Evolutionary conservation across 495 filamentous ascomycete species (phyloP).

Genomic region (Aspergillus kassunensis): DNA sequence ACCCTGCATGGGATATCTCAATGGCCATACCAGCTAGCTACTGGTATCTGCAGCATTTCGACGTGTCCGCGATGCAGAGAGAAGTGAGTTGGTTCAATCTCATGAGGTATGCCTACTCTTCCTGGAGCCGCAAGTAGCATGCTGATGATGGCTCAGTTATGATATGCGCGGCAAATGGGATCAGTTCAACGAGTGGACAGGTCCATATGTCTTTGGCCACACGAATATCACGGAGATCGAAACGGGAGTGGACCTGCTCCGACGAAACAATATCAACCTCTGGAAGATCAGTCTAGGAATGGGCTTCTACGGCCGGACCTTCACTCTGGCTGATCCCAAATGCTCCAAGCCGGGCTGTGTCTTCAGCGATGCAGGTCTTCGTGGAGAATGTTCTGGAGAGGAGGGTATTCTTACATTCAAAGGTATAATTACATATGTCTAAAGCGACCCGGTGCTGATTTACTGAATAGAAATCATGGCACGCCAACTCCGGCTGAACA

Average conservation of each 20-base stretch:
- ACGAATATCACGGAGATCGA: conserved; percentile 6
- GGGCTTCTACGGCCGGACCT: conserved; percentile 3
- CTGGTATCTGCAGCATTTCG: conserved; percentile 51
- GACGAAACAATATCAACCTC: neutral
- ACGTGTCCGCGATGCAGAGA: conserved; percentile 29
- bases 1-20: conserved; percentile 22
- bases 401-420: neutral
- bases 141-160: conserved; percentile 21
- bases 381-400: neutral
- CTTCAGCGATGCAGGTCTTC: neutral
- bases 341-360: neutral
- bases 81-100: conserved; percentile 49
- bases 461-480: neutral
- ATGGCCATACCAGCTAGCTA: conserved; percentile 43
- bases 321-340: neutral
- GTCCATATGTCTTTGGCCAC: conserved; percentile 12
- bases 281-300: neutral
- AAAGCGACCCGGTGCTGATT: neutral
- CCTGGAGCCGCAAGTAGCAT: neutral
- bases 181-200: conserved; percentile 2
- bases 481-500: neutral
- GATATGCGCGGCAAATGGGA: conserved; percentile 33
- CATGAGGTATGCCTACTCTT: conserved; percentile 43
- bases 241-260: neutral
- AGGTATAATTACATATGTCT: neutral